Evolutionary conservation across 768 basidiomycete genomes (phyloP).

Genomic region (Clitopilus hobsonii): DNA sequence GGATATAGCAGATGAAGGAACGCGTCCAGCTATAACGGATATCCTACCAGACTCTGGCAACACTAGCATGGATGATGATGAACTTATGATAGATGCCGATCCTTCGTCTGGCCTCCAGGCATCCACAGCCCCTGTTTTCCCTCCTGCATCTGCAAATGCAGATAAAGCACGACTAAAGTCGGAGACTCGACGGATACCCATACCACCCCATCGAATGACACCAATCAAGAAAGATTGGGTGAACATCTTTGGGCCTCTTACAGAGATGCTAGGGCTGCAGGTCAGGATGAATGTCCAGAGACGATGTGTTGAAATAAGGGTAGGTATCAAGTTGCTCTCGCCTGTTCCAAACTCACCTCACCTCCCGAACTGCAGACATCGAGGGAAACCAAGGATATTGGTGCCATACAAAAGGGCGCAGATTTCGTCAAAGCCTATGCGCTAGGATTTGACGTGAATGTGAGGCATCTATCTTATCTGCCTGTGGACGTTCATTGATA

Average conservation of each 20-base stretch:
- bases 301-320: constrained; percentile 88
- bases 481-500: neutral
- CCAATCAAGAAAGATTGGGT: constrained; percentile 67
- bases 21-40: constrained; percentile 11
- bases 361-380: constrained; percentile 61
- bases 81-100: constrained; percentile 56
- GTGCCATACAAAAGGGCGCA: constrained; percentile 92
- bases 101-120: constrained; percentile 36
- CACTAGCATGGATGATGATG: constrained; percentile 48
- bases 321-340: constrained; percentile 33
- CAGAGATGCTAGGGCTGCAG: constrained; percentile 91
- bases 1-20: constrained; percentile 4
- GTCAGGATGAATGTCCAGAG: constrained; percentile 95
- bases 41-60: constrained; percentile 11
- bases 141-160: constrained; percentile 59
- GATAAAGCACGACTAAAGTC: constrained; percentile 60
- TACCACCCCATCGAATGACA: constrained; percentile 97
- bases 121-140: constrained; percentile 59
- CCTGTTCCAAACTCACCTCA: neutral
- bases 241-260: constrained; percentile 70
- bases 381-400: constrained; percentile 89
- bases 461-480: constrained; percentile 24
- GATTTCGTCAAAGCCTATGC: constrained; percentile 96
- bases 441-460: constrained; percentile 93
- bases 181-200: constrained; percentile 83